Evolutionary conservation across 148 eudicot genomes (phyloP), one percentile per base, ranked within the genome.

Genomic region (Beta vulgaris): DNA sequence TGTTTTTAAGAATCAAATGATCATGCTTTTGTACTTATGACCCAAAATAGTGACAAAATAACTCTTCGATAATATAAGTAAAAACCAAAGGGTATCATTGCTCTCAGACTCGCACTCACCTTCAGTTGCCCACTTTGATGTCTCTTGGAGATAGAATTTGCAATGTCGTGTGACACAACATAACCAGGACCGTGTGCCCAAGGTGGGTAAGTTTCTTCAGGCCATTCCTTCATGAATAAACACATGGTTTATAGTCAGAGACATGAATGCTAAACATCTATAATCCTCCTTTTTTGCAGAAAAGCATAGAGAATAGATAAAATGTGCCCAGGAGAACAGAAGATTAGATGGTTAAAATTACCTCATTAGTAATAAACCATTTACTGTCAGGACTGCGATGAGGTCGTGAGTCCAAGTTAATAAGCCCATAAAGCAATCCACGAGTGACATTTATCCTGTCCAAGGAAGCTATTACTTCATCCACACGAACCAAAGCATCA

Each of bases 141-240:
- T 72, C 79, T 89, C 85, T 86, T 80, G 82, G 81, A 73, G 61
- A 92, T 73, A 55, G 81, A 82, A 72, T 82, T 85, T 31, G 98
- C 97, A 31, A 94, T 90, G 84, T 94, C 97, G 43, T 73, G 80
- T 10, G 98, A 84, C 37, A 94, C 88, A 58, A 92, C 93, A 76
- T 94, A 94, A 61, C 98, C 98, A 34, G 98, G 98, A 73, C 98
- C 98, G 72, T 90, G 95, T 42, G 98, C 98, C 88, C 89, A 92
- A 46, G 96, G 98, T 43, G 98, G 98, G 80, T 94, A 91, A 18
- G 74, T 82, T 37, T 85, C 96, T 29, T 85, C 88, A 25, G 88
- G 84, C 97, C 97, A 91, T 91, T 91, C 98, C 98, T 94, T 60
- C 61, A 82, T 31, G 31, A 59, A 77, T 69, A 13, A n/a, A 53